Conservation (phyloP, 148 eudicot genomes). For the Cornus suecica region DNA sequence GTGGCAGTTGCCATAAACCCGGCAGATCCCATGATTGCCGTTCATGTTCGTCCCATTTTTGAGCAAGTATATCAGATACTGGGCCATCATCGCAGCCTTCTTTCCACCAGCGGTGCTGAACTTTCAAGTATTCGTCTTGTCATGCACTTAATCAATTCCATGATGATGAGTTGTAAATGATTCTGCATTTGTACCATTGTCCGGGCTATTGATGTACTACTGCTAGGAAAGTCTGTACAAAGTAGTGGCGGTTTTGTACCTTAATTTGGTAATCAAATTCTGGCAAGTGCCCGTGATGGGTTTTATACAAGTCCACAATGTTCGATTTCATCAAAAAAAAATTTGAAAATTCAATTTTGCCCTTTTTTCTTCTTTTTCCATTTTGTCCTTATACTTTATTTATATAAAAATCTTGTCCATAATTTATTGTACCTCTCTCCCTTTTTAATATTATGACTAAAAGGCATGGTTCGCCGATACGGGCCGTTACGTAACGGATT, state of each 20-base stretch:
- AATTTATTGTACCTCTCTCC: too few relatives aligned
- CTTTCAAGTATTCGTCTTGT: conserved; percentile 58
- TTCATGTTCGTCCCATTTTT: conserved; percentile 78
- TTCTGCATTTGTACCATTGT: not conserved
- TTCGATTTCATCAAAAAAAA: too few relatives aligned
- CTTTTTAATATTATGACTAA: too few relatives aligned
- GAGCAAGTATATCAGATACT: conserved; percentile 94
- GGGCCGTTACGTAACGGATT: too few relatives aligned
- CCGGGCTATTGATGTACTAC: not conserved
- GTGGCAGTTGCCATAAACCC: conserved; percentile 76
- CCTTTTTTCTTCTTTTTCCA: too few relatives aligned
- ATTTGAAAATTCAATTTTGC: too few relatives aligned
- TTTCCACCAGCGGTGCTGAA: conserved; percentile 49
- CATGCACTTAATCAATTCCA: conserved; percentile 80
- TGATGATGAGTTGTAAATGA: conserved; percentile 77
- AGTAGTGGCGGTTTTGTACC: conserved; percentile 10
- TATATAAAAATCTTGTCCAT: too few relatives aligned
- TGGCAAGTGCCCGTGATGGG: too few relatives aligned
- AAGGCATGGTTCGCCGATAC: too few relatives aligned
- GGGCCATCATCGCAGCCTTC: conserved; percentile 67
- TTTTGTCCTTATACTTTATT: too few relatives aligned
- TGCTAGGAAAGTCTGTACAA: conserved; percentile 21
- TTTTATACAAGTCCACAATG: too few relatives aligned
- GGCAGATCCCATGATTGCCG: conserved; percentile 65
- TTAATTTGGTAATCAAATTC: not conserved